Evolutionary conservation across 2,329 filamentous ascomycete genomes (phyloP).

Genomic region (Exophiala bonariae): DNA sequence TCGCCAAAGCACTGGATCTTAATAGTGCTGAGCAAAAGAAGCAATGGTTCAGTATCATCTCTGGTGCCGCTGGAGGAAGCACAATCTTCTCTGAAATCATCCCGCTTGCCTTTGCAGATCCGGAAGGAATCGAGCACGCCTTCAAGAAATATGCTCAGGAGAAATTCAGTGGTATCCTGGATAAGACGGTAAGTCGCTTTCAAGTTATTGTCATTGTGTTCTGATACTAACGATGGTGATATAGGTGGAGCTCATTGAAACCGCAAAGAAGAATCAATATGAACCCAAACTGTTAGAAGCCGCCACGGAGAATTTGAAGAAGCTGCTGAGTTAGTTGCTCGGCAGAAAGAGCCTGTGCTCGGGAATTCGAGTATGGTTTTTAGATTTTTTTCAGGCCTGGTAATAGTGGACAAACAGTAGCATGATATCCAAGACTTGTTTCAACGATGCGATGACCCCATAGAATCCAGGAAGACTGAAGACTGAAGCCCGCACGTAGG

Average conservation of each 20-base stretch:
- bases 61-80: constrained; percentile 27
- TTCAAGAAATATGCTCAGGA: constrained; percentile 26
- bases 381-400: too few relatives aligned
- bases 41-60: constrained; percentile 27
- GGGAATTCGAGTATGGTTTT: too few relatives aligned
- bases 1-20: constrained; percentile 25
- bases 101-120: constrained; percentile 21
- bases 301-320: constrained; percentile 6
- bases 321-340: constrained; percentile 1
- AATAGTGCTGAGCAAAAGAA: constrained; percentile 23
- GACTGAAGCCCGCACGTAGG: too few relatives aligned
- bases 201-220: too few relatives aligned
- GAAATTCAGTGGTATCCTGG: constrained; percentile 13
- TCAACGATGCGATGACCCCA: too few relatives aligned
- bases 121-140: constrained; percentile 20
- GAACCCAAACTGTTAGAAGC: constrained; percentile 20
- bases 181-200: constrained; percentile 11
- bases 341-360: neutral
- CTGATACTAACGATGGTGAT: too few relatives aligned
- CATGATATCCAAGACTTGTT: too few relatives aligned
- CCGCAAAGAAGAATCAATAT: constrained; percentile 21
- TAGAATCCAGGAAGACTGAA: too few relatives aligned
- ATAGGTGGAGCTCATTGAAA: constrained; percentile 8
- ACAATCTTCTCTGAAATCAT: constrained; percentile 28
- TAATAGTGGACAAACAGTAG: too few relatives aligned